These are phyloP conservation scores for Eutypella sp. DNA, from an alignment of 2,329 filamentous ascomycete genomes.

Conservation along the genomic window DNA sequence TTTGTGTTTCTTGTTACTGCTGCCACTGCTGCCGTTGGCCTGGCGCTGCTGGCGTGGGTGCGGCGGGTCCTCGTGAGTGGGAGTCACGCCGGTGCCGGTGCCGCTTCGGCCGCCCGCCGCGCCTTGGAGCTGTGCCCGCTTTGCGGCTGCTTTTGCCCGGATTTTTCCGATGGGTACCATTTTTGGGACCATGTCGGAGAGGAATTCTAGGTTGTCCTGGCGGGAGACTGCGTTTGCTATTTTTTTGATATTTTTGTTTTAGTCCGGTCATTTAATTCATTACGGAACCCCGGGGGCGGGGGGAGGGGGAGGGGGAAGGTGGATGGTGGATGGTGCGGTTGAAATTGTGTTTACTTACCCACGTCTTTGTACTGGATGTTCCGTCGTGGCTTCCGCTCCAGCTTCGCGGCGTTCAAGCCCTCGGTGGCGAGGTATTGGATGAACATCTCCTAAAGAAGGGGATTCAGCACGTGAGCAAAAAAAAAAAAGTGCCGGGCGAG, in stretches of 20 bases:
- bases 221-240: slow-evolving; percentile 77
- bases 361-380: slow-evolving; percentile 97
- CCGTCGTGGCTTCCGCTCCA: slow-evolving; percentile 84
- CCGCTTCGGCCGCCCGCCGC: slow-evolving; percentile 3
- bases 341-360: slow-evolving; percentile 44
- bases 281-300: too few relatives aligned
- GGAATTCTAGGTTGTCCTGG: slow-evolving; percentile 91
- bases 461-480: neutral
- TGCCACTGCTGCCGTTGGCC: too few relatives aligned
- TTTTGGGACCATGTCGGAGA: slow-evolving; percentile 84
- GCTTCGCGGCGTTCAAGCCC: slow-evolving; percentile 80
- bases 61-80: neutral
- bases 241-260: slow-evolving; percentile 4
- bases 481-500: too few relatives aligned
- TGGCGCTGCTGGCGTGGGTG: slow-evolving; percentile 8
- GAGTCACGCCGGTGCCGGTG: neutral
- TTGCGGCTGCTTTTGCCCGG: slow-evolving; percentile 57
- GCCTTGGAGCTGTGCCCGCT: slow-evolving; percentile 42
- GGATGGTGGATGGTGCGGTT: neutral
- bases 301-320: neutral
- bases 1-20: slow-evolving; percentile 38
- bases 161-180: slow-evolving; percentile 76
- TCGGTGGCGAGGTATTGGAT: slow-evolving; percentile 85
- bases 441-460: slow-evolving; percentile 71
- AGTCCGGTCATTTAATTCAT: slow-evolving; percentile 7